Base-by-base conservation (phyloP, 2,329 filamentous ascomycete genomes). In the Xylariaceae sp. region DNA sequence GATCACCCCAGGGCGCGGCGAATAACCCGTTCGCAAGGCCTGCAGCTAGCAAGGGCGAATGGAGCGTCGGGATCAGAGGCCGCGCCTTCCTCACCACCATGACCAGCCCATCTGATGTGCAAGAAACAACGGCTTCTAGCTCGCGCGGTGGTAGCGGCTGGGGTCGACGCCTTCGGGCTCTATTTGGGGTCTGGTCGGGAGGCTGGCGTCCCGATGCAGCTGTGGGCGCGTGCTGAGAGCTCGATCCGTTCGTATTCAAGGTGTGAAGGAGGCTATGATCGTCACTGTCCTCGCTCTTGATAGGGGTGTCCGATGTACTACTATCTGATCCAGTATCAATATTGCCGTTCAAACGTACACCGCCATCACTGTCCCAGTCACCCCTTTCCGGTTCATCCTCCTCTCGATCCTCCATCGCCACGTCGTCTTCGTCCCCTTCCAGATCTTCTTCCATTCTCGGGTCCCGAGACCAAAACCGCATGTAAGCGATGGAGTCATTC, bases 41-140 rank as follows among this genome's bases (percentile, higher is more conserved):
- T 21, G 65, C 62, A 24, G 61, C 69, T 3, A 69, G 56, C 17
- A 63, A 58, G 9, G 73, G 68, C 7, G 71, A 69, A 38, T 78
- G 68, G 3, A 73, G 62, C 9, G 69, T 67, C 3, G 83, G 83
- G 32, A 88, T 78, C 6, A 78, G 71, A 3, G 85, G 81, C 17
- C 84, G 76, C 16, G 87, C 87, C 47, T 76, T 78, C 40, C 88
- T 77, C 11, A 94, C 67, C 34, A 90, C 81, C 6, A 94, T 86
- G 2, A 94, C 86, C 1, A 94, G 68, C 1, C 88, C 88, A 59
- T 94, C 88, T 0, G 88, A 94, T 2, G 87, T 88, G 62, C 88
- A 94, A 0, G 88, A 94, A 4, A 94, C 81, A n/a, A 94, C 86
- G 2, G 87, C 88, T 63, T 94, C 88, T 3, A 94, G 67, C 62